Percentiles rank a stretch among this genome's conserved stretches.
phyloP scores from a whole-genome alignment of 805 yeast species.

The Ascoidea asiatica region DNA sequence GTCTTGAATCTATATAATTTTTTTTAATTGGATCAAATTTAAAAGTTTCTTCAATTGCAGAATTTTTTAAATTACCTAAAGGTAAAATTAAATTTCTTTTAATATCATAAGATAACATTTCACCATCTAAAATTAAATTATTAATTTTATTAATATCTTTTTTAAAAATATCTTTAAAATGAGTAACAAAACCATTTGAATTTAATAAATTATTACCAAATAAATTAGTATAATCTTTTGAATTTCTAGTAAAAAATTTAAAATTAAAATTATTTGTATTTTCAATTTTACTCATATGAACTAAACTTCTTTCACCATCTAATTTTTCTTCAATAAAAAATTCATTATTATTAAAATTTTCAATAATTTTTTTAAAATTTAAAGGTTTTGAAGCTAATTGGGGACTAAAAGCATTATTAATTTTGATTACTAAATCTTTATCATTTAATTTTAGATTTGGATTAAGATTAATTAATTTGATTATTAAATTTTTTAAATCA shows the following conservation, averaged over 20 bases:
- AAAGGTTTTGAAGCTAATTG: slow-evolving; percentile 53
- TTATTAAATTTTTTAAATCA: slow-evolving; percentile 46
- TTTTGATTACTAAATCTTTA: slow-evolving; percentile 20
- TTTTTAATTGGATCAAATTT: slow-evolving; percentile 12
- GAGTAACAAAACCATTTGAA: slow-evolving; percentile 41
- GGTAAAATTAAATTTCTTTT: slow-evolving; percentile 45
- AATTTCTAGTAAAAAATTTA: slow-evolving; percentile 49
- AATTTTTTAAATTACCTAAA: slow-evolving; percentile 65
- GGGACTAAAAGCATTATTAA: slow-evolving; percentile 46
- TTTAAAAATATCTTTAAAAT: slow-evolving; percentile 24
- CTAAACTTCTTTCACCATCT: slow-evolving; percentile 82
- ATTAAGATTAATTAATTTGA: slow-evolving; percentile 41
- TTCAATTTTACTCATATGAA: slow-evolving; percentile 41
- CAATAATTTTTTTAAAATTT: slow-evolving; percentile 36
- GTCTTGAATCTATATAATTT: slow-evolving; percentile 21
- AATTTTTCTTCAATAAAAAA: slow-evolving; percentile 72
- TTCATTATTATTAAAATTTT: slow-evolving; percentile 21
- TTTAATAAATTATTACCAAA: slow-evolving; percentile 46
- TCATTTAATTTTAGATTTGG: slow-evolving; percentile 29
- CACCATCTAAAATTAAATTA: slow-evolving; percentile 61
- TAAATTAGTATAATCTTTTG: slow-evolving; percentile 56
- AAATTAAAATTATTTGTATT: slow-evolving; percentile 14
- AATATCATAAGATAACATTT: slow-evolving; percentile 82
- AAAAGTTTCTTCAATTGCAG: slow-evolving; percentile 40
- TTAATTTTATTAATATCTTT: slow-evolving; percentile 15